Base-by-base conservation (phyloP, 225 moss, liverwort and hornwort species). In the Bryoerythrophyllum caledonicum region DNA sequence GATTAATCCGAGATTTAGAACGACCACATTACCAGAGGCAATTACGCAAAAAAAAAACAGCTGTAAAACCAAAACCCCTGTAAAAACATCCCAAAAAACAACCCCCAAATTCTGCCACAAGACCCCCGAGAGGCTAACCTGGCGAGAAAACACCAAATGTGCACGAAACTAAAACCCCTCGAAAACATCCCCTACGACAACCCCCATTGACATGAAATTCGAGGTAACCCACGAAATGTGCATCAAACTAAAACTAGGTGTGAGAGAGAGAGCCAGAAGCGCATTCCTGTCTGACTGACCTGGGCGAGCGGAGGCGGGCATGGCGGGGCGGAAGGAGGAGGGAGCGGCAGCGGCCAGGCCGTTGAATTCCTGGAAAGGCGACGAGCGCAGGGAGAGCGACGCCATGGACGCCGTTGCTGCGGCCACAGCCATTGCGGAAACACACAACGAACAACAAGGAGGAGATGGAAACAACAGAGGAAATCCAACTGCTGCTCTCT, bases 371-470 rank as follows among this genome's bases (percentile, higher is more conserved):
- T 67, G 32, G 67, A 85, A 84, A 1, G 81, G 56, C 5, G 81
- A 72, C 35, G 38, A 10, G 21, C 79, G 76, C 63, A 82, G 63
- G 19, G 82, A 76, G 58, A 82, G 58, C 64, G 85, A 79, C 69
- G 76, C 85, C 85, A 82, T 76, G 68, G 81, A 85, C 63, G 81
- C 81, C 70, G 77, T 67, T 1, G 82, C 80, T 61, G 51, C 83
- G 41, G 76, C 83, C 78, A 78, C 59, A 59, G 83, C 78, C 86
- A 86, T 86, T 10, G 30, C 41, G 2, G 30, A 26, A 41, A 38
- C 44, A 11, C 32, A 32, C 32, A 32, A 3, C 4, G 0, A 4
- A 8, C 1, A 65, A 49, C 41, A 15, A 49, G 48, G 48, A 49
- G 7, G 54, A 9, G 23, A 55, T 20, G 54, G 54, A 23, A 7